Base-by-base conservation (phyloP, 2,329 filamentous ascomycete species). In the Helminthosporium solani region DNA sequence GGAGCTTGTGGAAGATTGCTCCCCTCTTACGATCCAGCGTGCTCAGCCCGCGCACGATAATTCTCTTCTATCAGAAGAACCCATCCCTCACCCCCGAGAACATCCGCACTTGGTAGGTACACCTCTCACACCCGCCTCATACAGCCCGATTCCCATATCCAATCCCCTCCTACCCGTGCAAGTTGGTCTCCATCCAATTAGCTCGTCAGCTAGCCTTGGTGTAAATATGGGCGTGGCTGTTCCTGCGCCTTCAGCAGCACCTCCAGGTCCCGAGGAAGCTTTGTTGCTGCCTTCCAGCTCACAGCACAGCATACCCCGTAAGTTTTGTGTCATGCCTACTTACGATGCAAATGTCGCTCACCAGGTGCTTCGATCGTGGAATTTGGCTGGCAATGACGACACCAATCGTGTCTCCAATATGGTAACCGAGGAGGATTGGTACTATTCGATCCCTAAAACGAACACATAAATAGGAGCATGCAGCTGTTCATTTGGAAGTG, bases 391-490 rank as follows among this genome's bases (percentile, higher is more conserved):
- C 0, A 41, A 42, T 9, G 38, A 46, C 6, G 40, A 37, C 38
- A 15, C 19, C 15, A 33, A 38, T 25, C 35, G n/a, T 9, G 2
- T 9, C 2, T 7, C 11, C 23, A 46, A 46, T 18, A 28, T 46
- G 6, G 15, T 46, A 14, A 46, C 44, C 4, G 44, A 46, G 27
- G 9, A 18, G 20, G 39, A 41, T 3, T 46, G 44, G 39, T 46
- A 46, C 38, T 36, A 14, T 12, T 39, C 38, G 12, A n/a, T 37
- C 33, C 11, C 21, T 3, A n/a, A 18, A 15, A n/a, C 15, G 25
- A 18, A 19, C 5, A 15, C 7, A 25, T 25, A 25, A n/a, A n/a
- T n/a, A n/a, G n/a, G n/a, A n/a, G n/a, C n/a, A n/a, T n/a, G n/a
- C n/a, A n/a, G n/a, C n/a, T n/a, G n/a, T n/a, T n/a, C n/a, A n/a